A percentile compares a stretch with the other conserved stretches of the same genome.
phyloP scores from a whole-genome alignment of 2,329 filamentous ascomycete genomes.

The Cucurbitaria berberidis region DNA sequence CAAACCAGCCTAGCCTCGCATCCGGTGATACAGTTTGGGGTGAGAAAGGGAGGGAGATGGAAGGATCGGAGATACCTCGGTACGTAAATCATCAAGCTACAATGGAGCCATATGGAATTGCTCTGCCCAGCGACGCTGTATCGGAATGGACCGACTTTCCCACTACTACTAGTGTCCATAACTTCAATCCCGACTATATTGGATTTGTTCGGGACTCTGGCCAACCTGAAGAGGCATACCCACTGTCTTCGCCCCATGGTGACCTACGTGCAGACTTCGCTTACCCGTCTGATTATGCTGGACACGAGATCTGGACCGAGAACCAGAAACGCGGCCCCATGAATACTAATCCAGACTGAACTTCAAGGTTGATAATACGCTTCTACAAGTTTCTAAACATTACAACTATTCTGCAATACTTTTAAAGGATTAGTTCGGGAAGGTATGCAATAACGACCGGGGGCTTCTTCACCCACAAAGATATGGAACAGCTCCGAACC shows the following conservation, averaged over 20 bases:
- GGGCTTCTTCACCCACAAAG: too few relatives aligned
- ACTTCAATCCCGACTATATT: background rate
- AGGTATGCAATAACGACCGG: too few relatives aligned
- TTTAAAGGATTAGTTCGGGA: too few relatives aligned
- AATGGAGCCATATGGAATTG: background rate
- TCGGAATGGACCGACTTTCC: background rate
- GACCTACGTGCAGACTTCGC: background rate
- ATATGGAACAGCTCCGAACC: too few relatives aligned
- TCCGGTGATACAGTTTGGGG: background rate
- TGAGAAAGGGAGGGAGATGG: background rate
- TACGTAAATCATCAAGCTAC: slow-evolving; percentile 6
- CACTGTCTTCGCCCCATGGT: background rate
- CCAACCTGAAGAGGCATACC: background rate
- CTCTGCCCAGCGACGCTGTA: background rate
- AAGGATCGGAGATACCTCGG: slow-evolving; percentile 2
- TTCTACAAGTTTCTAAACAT: too few relatives aligned
- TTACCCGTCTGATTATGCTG: background rate
- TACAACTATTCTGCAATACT: too few relatives aligned
- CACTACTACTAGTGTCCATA: background rate
- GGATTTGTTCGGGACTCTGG: background rate
- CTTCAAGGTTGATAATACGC: background rate
- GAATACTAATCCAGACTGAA: background rate
- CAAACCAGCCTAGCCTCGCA: background rate
- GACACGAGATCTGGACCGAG: background rate
- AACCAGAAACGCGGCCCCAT: background rate